These are phyloP conservation scores for Thelonectria olida DNA, from an alignment of 2,329 filamentous ascomycete genomes.

Conservation along the genomic window DNA sequence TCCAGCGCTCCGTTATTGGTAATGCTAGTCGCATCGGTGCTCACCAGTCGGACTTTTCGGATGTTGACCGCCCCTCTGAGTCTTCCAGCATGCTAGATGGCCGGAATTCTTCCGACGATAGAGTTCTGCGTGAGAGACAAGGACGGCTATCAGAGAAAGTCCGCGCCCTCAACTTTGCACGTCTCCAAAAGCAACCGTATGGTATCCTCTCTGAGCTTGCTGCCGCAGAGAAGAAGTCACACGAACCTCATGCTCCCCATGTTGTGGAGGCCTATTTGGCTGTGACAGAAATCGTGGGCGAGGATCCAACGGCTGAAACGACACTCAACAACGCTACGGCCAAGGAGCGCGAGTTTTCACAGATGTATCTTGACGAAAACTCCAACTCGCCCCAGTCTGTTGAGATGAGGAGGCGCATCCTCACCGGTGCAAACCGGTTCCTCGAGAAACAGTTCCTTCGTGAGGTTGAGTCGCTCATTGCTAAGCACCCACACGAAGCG, in stretches of 20 bases:
- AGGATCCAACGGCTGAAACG: slow-evolving; percentile 69
- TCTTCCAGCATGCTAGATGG: slow-evolving; percentile 54
- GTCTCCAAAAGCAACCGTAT: slow-evolving; percentile 72
- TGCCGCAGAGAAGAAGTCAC: slow-evolving; percentile 74
- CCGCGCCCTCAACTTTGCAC: slow-evolving; percentile 78
- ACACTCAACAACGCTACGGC: slow-evolving; percentile 70
- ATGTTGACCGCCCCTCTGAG: slow-evolving; percentile 69
- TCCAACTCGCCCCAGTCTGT: slow-evolving; percentile 70
- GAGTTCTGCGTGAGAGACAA: slow-evolving; percentile 85
- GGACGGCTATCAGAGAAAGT: slow-evolving; percentile 82
- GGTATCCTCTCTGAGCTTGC: slow-evolving; percentile 81
- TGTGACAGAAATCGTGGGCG: slow-evolving; percentile 80
- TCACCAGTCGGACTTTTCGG: slow-evolving; percentile 73
- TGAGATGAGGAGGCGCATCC: slow-evolving; percentile 79
- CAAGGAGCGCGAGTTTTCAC: slow-evolving; percentile 79
- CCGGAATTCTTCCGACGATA: slow-evolving; percentile 69
- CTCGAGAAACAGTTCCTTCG: slow-evolving; percentile 84
- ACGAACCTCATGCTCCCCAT: slow-evolving; percentile 76
- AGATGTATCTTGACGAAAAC: slow-evolving; percentile 80
- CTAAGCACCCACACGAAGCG: slow-evolving; percentile 87
- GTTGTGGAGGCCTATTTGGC: slow-evolving; percentile 85
- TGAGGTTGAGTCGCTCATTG: slow-evolving; percentile 80
- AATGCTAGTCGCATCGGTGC: slow-evolving; percentile 74
- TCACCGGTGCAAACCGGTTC: slow-evolving; percentile 81
- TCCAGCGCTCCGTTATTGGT: slow-evolving; percentile 89